Evolutionary conservation across 1,284 basidiomycete species (phyloP), one percentile per base, ranked within the genome.

Genomic region (Rhodofomes roseus): DNA sequence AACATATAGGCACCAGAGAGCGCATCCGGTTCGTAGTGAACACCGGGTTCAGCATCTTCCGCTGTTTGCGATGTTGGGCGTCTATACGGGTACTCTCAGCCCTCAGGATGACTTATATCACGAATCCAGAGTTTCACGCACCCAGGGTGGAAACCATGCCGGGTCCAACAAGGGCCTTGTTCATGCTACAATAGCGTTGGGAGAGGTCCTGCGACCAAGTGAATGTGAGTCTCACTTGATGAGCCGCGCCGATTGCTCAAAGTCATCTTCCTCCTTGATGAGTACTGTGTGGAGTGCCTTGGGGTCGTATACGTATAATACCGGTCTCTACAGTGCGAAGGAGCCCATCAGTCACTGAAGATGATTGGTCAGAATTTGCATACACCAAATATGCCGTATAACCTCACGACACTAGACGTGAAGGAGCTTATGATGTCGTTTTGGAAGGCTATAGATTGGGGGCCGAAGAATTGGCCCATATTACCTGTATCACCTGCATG

Each of bases 261-360:
- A 64, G 12, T 55, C 52, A 27, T 64, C 54, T 36, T 62, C 56
- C 16, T 62, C 59, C 48, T 62, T 62, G 36, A 59, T 36, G 8
- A 64, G 48, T 11, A 64, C 52, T 37, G 55, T 54, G 14, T 62
- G 59, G 27, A 62, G 51, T 5, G 63, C 63, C 5, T 53, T 51
- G 2, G 63, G 63, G 46, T 79, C 77, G 37, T 66, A 69, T 2
- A 74, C 63, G 23, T 59, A 59, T 41, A 70, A 73, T 0, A 76
- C 57, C 14, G 76, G 69, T 20, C 74, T 67, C 40, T 69, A 64
- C 41, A 27, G n/a, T n/a, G n/a, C n/a, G 29, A 29, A 7, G 16
- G 4, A 22, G 5, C 18, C 36, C 8, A n/a, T 14, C 18, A 40
- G 16, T 18, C 31, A 2, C 14, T 36, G 20, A 39, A 23, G 23